Evolutionary conservation across 805 yeast genomes (phyloP), one percentile per base, ranked within the genome.

Genomic region (Candida ficus): DNA sequence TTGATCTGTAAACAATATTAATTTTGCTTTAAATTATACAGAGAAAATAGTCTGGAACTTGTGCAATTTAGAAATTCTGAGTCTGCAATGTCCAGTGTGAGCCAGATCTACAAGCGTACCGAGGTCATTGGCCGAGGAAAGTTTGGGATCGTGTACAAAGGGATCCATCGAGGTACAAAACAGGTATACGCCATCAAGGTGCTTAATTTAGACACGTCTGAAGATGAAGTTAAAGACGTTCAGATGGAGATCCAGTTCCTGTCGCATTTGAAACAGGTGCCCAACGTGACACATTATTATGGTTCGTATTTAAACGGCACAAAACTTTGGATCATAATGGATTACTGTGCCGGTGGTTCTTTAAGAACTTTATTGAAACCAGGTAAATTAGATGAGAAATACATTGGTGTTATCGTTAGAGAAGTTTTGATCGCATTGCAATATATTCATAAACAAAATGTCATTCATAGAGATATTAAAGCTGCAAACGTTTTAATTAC

Each of bases 111-210:
- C 64, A 80, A 83, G 54, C 73, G 96, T 35, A 82, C 91, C 12
- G 97, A 93, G 63, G 81, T 89, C 26, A 83, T 95, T 12, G 99
- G 99, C 8, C 75, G 95, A 43, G 99, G 99, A 18, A 93, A 89
- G 66, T 93, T 93, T 62, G 99, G 99, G 34, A 82, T 90, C 20
- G 99, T 93, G 5, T 93, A 91, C 62, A 90, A 89, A 60, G 99
- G 95, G 17, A 67, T 73, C 39, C 76, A 82, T 53, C 63, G 75
- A 29, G 75, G 75, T 42, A 82, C 95, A 7, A 80, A 79, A 49
- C 82, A 81, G 48, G 76, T 87, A 2, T 91, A 86, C 42, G 99
- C 99, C 21, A 89, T 93, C 58, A 93, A 93, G 58, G 93, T 91
- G 10, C 70, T 93, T 46, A 89, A 91, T 57, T 68, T 93, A 42